A percentile compares a stretch with the other conserved stretches of the same genome.
phyloP scores from a whole-genome alignment of 2,329 filamentous ascomycete genomes.

The Cadophora sp. region DNA sequence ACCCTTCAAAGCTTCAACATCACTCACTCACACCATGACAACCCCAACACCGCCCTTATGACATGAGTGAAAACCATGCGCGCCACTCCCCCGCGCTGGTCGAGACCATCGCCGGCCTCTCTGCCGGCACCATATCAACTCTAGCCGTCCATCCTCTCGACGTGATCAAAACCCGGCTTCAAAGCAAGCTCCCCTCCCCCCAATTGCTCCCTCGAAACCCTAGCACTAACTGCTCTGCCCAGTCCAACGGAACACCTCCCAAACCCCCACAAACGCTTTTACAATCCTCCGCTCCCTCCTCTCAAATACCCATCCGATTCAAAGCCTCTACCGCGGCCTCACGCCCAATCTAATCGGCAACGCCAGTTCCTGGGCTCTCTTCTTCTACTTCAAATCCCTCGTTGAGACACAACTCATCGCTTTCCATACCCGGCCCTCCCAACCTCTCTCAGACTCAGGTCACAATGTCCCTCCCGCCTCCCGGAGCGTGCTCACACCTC shows the following conservation, averaged over 20 bases:
- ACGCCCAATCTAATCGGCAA: constrained; percentile 92
- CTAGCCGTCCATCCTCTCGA: constrained; percentile 91
- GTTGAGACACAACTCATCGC: constrained; percentile 52
- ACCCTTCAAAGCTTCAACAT: constrained; percentile 20
- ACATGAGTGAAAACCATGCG: constrained; percentile 51
- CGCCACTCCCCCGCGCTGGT: constrained; percentile 78
- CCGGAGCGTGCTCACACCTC: constrained; percentile 32
- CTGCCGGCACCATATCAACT: constrained; percentile 85
- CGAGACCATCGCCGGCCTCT: constrained; percentile 89
- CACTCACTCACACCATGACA: constrained; percentile 34
- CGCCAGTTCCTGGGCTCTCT: constrained; percentile 86
- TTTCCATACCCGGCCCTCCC: constrained; percentile 33
- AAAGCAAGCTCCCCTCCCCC: constrained; percentile 62
- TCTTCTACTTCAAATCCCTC: constrained; percentile 79
- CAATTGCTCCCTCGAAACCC: constrained; percentile 47
- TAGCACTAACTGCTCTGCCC: constrained; percentile 27
- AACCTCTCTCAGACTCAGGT: constrained; percentile 11
- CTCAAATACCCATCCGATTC: constrained; percentile 60
- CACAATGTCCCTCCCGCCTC: background rate
- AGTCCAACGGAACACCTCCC: constrained; percentile 59
- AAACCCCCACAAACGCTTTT: constrained; percentile 55
- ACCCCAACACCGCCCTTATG: constrained; percentile 39
- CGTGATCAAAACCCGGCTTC: constrained; percentile 94
- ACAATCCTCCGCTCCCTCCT: constrained; percentile 55
- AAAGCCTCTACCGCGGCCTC: constrained; percentile 86